Evolutionary conservation across 441 rosid genomes (phyloP).

Genomic region (Gossypium trilobum): DNA sequence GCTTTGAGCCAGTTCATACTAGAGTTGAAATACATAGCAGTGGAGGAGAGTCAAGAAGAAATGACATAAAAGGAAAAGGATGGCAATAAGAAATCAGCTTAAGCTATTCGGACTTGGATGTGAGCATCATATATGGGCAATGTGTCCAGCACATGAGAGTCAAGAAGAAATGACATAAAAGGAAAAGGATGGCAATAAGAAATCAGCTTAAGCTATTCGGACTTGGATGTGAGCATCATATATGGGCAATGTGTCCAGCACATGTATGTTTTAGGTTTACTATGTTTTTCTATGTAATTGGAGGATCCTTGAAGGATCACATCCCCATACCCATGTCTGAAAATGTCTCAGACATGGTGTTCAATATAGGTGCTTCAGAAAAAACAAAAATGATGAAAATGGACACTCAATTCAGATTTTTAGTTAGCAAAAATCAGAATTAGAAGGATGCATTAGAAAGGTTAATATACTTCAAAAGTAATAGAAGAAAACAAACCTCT

Average conservation of each 20-base stretch:
- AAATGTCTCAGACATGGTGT: not conserved
- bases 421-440: not conserved
- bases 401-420: not conserved
- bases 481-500: conserved; percentile 46
- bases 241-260: not conserved
- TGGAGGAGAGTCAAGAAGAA: not conserved
- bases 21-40: conserved; percentile 1
- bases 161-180: not conserved
- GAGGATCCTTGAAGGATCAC: not conserved
- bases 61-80: not conserved
- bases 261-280: not conserved
- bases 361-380: not conserved
- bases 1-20: not conserved
- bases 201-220: not conserved
- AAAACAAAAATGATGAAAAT: not conserved
- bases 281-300: not conserved
- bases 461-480: not conserved
- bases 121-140: not conserved
- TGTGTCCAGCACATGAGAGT: not conserved
- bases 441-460: not conserved
- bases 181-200: not conserved
- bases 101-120: not conserved
- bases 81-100: not conserved
- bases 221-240: not conserved
- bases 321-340: not conserved